phyloP scores from a whole-genome alignment of 1,139 yeast genomes.

The Kodamaea plutei region DNA sequence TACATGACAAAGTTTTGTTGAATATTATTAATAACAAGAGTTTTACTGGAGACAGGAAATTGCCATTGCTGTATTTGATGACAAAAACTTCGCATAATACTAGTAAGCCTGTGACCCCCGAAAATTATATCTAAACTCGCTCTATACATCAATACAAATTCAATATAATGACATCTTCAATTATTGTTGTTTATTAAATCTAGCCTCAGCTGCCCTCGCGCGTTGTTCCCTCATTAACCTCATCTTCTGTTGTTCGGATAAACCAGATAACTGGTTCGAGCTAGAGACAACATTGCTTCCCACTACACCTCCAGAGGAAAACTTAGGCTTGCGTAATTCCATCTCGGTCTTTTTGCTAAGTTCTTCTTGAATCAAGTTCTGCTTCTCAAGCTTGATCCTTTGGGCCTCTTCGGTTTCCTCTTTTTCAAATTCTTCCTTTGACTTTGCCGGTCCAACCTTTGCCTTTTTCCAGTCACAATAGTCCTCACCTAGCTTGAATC shows the following conservation, averaged over 20 bases:
- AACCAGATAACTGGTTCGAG: slow-evolving; percentile 28
- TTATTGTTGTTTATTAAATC: too few relatives aligned
- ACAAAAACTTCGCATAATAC: slow-evolving; percentile 11
- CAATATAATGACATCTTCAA: too few relatives aligned
- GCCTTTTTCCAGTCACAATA: slow-evolving; percentile 68
- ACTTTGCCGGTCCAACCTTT: slow-evolving; percentile 60
- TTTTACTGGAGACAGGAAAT: slow-evolving; percentile 7
- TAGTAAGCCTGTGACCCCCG: background rate
- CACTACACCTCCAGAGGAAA: slow-evolving; percentile 29
- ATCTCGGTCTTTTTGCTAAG: slow-evolving; percentile 37
- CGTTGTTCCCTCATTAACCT: slow-evolving; percentile 88
- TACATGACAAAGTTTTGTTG: slow-evolving; percentile 12
- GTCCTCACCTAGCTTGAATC: slow-evolving; percentile 65
- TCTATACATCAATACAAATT: too few relatives aligned
- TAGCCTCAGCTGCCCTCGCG: slow-evolving; percentile 96
- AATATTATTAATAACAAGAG: slow-evolving; percentile 13
- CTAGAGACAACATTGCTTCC: slow-evolving; percentile 16
- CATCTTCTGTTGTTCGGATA: slow-evolving; percentile 64
- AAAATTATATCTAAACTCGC: too few relatives aligned
- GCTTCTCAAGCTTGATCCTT: slow-evolving; percentile 33
- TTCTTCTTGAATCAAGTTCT: slow-evolving; percentile 35
- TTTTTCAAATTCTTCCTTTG: slow-evolving; percentile 58
- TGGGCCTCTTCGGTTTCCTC: slow-evolving; percentile 35
- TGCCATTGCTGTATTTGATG: slow-evolving; percentile 17
- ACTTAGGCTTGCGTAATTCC: slow-evolving; percentile 32